Conservation (phyloP, 208 protist genomes). For the Leishmania martiniquensis region DNA sequence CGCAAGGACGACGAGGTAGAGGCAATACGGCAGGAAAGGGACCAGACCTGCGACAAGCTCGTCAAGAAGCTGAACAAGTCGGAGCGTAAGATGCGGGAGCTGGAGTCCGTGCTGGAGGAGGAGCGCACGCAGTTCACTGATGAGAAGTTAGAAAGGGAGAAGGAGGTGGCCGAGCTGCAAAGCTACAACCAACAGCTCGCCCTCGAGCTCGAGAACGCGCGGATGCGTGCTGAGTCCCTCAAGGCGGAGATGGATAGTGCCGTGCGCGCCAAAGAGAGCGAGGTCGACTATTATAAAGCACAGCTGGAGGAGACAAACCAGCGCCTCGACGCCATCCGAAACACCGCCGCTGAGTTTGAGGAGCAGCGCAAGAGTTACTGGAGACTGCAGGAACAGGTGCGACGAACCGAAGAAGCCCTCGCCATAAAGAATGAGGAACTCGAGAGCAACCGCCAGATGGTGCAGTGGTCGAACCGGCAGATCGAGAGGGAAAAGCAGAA, state of each 20-base stretch:
- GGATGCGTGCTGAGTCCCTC: slow-evolving; percentile 51
- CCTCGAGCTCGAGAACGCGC: slow-evolving; percentile 81
- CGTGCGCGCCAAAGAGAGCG: slow-evolving; percentile 72
- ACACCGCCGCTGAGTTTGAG: slow-evolving; percentile 66
- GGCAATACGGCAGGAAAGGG: slow-evolving; percentile 68
- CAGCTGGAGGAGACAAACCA: slow-evolving; percentile 58
- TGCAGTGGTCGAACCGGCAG: slow-evolving; percentile 87
- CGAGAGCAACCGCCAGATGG: slow-evolving; percentile 87
- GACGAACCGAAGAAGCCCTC: slow-evolving; percentile 71
- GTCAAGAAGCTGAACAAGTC: slow-evolving; percentile 93
- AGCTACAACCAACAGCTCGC: slow-evolving; percentile 84
- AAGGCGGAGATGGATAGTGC: slow-evolving; percentile 65
- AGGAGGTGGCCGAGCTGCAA: slow-evolving; percentile 70
- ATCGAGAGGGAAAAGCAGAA: slow-evolving; percentile 89
- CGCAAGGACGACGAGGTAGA: slow-evolving; percentile 90
- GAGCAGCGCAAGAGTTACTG: slow-evolving; percentile 83
- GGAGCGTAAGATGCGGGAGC: slow-evolving; percentile 75
- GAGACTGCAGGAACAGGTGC: slow-evolving; percentile 81
- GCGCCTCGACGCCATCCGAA: slow-evolving; percentile 70
- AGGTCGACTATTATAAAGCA: slow-evolving; percentile 75
- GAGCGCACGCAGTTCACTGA: slow-evolving; percentile 81
- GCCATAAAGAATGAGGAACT: slow-evolving; percentile 75
- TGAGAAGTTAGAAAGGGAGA: slow-evolving; percentile 68
- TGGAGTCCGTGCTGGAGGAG: slow-evolving; percentile 76
- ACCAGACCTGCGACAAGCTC: slow-evolving; percentile 86